Evolutionary conservation across 2,329 filamentous ascomycete genomes (phyloP), one percentile per base, ranked within the genome.

Genomic region (Colletotrichum lini): DNA sequence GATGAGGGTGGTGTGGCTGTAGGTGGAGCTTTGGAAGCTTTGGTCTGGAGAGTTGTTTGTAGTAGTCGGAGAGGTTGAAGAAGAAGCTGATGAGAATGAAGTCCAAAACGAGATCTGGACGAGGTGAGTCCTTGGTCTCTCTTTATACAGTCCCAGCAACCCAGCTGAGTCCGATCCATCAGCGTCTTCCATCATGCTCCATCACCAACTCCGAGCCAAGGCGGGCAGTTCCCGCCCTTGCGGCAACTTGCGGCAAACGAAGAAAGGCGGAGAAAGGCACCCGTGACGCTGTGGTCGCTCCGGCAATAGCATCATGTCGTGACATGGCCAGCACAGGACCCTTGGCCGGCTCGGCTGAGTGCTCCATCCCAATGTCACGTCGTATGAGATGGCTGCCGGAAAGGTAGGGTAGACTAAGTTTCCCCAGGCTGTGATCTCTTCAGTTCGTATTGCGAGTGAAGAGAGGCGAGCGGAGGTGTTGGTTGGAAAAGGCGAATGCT

Each of bases 271-370:
- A 40, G 30, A 13, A 16, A 88, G 35, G 18, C 60, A 53, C 5
- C 88, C 90, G 95, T 93, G 6, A 86, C 86, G 65, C 89, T 80
- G 1, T 92, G 93, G 78, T 91, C 58, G 86, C 83, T 73, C 92
- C 84, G 35, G 84, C 84, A 72, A 96, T 95, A 65, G 66, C 60
- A 52, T 72, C 66, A 72, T 70, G 66, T 61, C 49, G 60, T 61
- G 49, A 57, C 61, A 61, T 66, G 59, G 61, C 40, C 56, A 54
- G 60, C 65, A 59, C 45, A 63, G 53, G 30, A 59, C 45, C 68
- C 52, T 53, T 49, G 52, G 16, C 56, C 49, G 23, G n/a, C 63
- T 70, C 67, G 67, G 67, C 63, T 50, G 40, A 44, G 53, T 38
- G n/a, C 52, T 63, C 58, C 65, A 64, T 68, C 49, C 42, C 49